Percentiles rank a stretch among this genome's conserved stretches.
Evolutionary conservation across 257 asterid genomes (phyloP).

Genomic region (Solanum pennellii): DNA sequence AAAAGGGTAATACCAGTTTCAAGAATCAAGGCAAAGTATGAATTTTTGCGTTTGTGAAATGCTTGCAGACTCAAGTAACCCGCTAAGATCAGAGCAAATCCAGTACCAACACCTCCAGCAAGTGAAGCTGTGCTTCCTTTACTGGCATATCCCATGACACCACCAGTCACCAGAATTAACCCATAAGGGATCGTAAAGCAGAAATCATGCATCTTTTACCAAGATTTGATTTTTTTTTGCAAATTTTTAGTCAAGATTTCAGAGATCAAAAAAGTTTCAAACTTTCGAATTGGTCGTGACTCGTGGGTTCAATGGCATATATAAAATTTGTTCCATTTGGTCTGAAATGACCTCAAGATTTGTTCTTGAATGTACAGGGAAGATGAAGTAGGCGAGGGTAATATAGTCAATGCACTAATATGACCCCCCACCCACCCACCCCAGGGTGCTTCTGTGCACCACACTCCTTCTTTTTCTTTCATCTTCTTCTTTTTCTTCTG

Average conservation of each 20-base stretch:
- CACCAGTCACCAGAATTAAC: constrained; percentile 59
- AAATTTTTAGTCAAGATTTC: neutral
- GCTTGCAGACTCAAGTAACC: constrained; percentile 92
- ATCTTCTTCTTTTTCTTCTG: neutral
- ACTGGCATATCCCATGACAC: constrained; percentile 65
- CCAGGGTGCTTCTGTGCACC: neutral
- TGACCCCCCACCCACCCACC: neutral
- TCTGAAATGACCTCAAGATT: neutral
- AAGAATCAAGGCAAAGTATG: constrained; percentile 60
- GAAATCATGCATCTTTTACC: constrained; percentile 76
- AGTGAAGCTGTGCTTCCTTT: constrained; percentile 83
- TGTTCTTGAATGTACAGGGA: neutral
- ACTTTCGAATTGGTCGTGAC: neutral
- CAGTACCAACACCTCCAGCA: constrained; percentile 80
- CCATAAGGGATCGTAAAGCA: constrained; percentile 98
- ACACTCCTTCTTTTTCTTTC: neutral
- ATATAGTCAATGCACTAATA: neutral
- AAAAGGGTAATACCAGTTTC: constrained; percentile 51
- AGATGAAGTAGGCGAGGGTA: neutral
- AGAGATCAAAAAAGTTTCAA: neutral
- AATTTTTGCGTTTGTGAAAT: constrained; percentile 66
- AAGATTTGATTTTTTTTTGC: neutral
- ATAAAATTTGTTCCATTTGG: neutral
- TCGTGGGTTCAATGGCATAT: neutral
- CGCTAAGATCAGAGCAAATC: constrained; percentile 63